Base-by-base conservation (phyloP, 1,139 yeast species). In the Pneumocystis murina region DNA sequence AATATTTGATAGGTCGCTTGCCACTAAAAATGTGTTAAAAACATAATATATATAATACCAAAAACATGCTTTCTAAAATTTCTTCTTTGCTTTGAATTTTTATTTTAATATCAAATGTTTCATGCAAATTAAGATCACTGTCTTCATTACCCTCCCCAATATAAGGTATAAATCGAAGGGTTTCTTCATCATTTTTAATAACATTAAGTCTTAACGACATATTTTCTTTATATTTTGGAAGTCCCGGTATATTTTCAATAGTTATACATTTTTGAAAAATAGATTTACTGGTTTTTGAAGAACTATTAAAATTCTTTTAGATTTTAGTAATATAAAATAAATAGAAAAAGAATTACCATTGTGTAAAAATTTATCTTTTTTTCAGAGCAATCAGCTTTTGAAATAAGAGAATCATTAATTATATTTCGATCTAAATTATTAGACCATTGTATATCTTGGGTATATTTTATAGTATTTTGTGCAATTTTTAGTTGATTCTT, bases 71-170 rank as follows among this genome's bases (percentile, higher is more conserved):
- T 58, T 38, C 41, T 14, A 58, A 24, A 12, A 20, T 58, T 38
- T 30, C 30, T 14, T 58, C 60, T 58, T 38, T 58, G 12, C 30
- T 12, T 20, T 20, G 41, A 12, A 12, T 38, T 30, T 58, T 58
- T 38, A 58, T 58, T 58, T 38, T 40, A 38, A 58, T 30, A 12
- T 58, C 43, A 58, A 58, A 58, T 38, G 30, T 20, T 10, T 58
- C 60, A 24, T 58, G 43, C 24, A 58, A 58, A 38, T 58, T 58
- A 58, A 58, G 41, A 20, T 38, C 60, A 38, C 43, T 58, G 10
- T 58, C 60, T 14, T 58, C 60, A 40, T 58, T 40, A 7, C 60
- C 60, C 16, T 58, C 60, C 24, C 60, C 60, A 30, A 58, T 38
- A 58, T 58, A 58, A 20, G 60, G 60, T 38, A 38, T 20, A 40